Conservation (phyloP, 139 green algal species). For the Bryopsis sp. region DNA sequence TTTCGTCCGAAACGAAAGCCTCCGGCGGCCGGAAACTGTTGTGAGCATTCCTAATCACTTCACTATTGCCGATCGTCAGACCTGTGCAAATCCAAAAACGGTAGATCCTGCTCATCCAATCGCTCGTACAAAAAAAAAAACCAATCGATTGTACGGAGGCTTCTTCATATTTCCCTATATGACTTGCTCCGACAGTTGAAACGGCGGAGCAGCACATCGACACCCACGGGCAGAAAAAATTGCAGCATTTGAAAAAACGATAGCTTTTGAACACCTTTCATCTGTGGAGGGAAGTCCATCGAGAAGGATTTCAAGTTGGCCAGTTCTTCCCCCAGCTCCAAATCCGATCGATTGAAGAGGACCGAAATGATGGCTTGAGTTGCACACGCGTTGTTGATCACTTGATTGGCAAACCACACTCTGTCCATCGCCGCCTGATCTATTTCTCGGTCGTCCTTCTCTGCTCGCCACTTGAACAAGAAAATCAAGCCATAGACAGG, state of each 20-base stretch:
- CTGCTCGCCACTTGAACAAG: constrained; percentile 92
- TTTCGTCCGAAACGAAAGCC: constrained; percentile 63
- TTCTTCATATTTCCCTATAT: too few relatives aligned
- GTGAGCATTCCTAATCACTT: constrained; percentile 82
- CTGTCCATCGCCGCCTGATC: constrained; percentile 27
- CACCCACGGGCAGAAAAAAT: too few relatives aligned
- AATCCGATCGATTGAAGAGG: constrained; percentile 75
- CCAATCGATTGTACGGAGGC: background rate
- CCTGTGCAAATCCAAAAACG: constrained; percentile 32
- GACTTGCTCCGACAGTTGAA: too few relatives aligned
- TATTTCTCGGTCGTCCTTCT: constrained; percentile 50
- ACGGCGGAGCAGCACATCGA: too few relatives aligned
- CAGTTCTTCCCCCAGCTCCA: constrained; percentile 60
- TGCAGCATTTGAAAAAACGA: too few relatives aligned
- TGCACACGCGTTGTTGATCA: constrained; percentile 95
- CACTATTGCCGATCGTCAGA: constrained; percentile 90
- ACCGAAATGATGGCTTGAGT: constrained; percentile 91
- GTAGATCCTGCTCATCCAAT: background rate
- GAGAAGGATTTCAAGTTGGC: constrained; percentile 77
- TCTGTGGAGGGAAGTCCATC: constrained; percentile 63
- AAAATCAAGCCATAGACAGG: constrained; percentile 96
- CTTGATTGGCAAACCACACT: constrained; percentile 93
- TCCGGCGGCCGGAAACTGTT: constrained; percentile 92
- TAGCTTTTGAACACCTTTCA: too few relatives aligned
- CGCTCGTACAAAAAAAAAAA: too few relatives aligned